phyloP scores from a whole-genome alignment of 1,139 yeast species.

The Debaryomyces sp. region DNA sequence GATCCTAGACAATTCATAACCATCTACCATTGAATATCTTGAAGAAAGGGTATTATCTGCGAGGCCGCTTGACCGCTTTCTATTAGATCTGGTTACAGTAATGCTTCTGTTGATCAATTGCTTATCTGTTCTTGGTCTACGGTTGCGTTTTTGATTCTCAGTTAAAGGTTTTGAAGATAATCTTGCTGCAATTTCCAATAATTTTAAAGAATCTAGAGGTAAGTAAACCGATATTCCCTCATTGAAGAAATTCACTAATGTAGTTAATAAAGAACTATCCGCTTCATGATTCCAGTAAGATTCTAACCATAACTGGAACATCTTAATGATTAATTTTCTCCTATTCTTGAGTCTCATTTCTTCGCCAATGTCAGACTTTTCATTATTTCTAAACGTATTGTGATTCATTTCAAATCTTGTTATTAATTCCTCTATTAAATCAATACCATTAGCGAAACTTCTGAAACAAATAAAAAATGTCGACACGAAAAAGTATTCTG shows the following conservation, averaged over 20 bases:
- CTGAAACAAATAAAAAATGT: slow-evolving; percentile 83
- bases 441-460: slow-evolving; percentile 69
- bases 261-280: slow-evolving; percentile 65
- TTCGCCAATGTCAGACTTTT: slow-evolving; percentile 41
- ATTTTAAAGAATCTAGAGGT: slow-evolving; percentile 64
- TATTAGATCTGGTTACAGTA: slow-evolving; percentile 31
- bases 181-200: slow-evolving; percentile 64
- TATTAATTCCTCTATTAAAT: slow-evolving; percentile 70
- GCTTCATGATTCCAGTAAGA: slow-evolving; percentile 75
- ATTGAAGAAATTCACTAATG: slow-evolving; percentile 74
- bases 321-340: slow-evolving; percentile 64
- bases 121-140: slow-evolving; percentile 18
- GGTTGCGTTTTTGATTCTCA: slow-evolving; percentile 23
- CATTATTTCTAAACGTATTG: slow-evolving; percentile 26
- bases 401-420: slow-evolving; percentile 60
- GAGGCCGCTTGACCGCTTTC: slow-evolving; percentile 23
- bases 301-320: slow-evolving; percentile 83
- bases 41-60: slow-evolving; percentile 27
- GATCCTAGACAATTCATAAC: slow-evolving; percentile 50
- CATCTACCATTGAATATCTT: slow-evolving; percentile 52
- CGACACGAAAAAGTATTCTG: slow-evolving; percentile 69
- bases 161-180: slow-evolving; percentile 43
- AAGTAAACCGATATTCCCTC: slow-evolving; percentile 61
- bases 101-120: slow-evolving; percentile 53
- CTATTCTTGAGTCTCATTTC: slow-evolving; percentile 62